phyloP scores from a whole-genome alignment of 2,329 filamentous ascomycete species.

The Xylariales sp. region DNA sequence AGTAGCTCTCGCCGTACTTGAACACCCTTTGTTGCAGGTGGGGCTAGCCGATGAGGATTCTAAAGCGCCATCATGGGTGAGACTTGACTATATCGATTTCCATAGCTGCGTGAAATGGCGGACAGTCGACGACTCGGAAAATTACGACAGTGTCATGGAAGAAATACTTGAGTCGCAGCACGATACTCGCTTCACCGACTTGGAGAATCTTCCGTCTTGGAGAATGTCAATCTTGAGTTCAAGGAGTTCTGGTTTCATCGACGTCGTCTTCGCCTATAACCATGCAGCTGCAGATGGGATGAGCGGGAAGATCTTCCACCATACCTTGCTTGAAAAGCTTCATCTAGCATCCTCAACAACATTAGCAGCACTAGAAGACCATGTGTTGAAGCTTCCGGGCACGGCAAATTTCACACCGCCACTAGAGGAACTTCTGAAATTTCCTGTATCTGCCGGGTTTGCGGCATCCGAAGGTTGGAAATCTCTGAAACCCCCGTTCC shows the following conservation, averaged over 20 bases:
- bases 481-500: conserved; percentile 14
- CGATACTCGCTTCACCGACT: conserved; percentile 14
- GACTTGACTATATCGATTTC: conserved; percentile 15
- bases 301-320: conserved; percentile 28
- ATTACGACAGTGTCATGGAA: conserved; percentile 1
- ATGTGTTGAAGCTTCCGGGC: conserved; percentile 10
- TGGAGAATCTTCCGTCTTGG: conserved; percentile 23
- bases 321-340: conserved; percentile 22
- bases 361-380: conserved; percentile 1
- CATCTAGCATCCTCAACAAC: conserved; percentile 10
- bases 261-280: conserved; percentile 24
- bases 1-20: conserved; percentile 13
- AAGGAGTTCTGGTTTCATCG: conserved; percentile 11
- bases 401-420: conserved; percentile 18
- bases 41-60: conserved; percentile 13
- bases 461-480: conserved; percentile 15
- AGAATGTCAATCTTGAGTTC: conserved; percentile 16
- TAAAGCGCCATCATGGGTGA: conserved; percentile 13
- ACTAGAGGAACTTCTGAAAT: conserved; percentile 18
- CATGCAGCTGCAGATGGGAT: conserved; percentile 25
- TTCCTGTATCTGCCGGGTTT: conserved; percentile 15
- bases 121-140: background rate
- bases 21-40: conserved; percentile 18
- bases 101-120: conserved; percentile 16
- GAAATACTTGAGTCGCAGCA: conserved; percentile 7